Conservation (phyloP, 441 rosid species). For the Eutrema salsugineum region DNA sequence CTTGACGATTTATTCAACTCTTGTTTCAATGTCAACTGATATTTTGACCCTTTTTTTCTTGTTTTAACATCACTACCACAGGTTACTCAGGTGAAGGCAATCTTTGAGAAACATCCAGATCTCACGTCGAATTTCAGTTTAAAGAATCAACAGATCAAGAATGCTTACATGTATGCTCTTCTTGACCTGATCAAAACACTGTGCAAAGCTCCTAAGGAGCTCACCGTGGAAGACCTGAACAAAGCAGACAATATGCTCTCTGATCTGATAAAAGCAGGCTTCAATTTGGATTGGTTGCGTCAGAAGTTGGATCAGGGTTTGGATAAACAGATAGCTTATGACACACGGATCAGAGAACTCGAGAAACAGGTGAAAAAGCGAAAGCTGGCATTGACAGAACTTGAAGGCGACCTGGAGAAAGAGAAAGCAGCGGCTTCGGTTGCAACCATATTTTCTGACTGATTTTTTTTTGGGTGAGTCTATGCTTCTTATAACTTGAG, state of each 20-base stretch:
- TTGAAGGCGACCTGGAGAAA: slow-evolving; percentile 1
- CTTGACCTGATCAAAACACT: slow-evolving; percentile 1
- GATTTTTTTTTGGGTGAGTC: background rate
- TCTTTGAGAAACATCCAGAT: background rate
- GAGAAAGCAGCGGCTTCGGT: too few relatives aligned
- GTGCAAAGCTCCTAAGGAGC: background rate
- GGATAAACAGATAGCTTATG: background rate
- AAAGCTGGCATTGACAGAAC: background rate
- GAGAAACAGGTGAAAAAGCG: slow-evolving; percentile 4
- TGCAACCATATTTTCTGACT: background rate
- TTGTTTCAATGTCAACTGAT: too few relatives aligned
- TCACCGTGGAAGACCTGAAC: background rate
- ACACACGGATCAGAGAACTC: background rate
- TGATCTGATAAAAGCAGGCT: background rate
- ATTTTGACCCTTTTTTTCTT: too few relatives aligned
- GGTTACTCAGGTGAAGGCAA: too few relatives aligned
- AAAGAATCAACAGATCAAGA: background rate
- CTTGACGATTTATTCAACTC: too few relatives aligned
- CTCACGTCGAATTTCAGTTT: background rate
- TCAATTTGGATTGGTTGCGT: background rate
- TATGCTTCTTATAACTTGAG: too few relatives aligned
- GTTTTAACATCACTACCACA: too few relatives aligned
- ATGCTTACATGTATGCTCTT: slow-evolving; percentile 3
- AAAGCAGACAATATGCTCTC: background rate
- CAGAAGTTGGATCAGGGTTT: background rate